Base-by-base conservation (phyloP, 306 rosid genomes). In the Sicyos edulis region DNA sequence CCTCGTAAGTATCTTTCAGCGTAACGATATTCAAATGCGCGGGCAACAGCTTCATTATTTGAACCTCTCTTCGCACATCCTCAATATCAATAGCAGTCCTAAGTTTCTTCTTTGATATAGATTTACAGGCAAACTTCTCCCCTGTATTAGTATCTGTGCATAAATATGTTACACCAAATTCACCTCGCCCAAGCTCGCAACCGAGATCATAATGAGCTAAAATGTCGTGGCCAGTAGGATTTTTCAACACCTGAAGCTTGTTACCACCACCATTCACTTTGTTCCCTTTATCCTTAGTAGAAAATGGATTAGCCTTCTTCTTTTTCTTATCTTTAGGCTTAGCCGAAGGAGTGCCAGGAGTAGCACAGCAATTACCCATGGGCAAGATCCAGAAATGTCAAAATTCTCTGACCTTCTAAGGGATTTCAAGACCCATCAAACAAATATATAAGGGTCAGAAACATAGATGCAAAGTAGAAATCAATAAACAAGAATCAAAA, bases 291-390 rank as follows among this genome's bases (percentile, higher is more conserved):
- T 77, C 79, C 70, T 83, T 61, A 1, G 82, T 56, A 8, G 85
- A 52, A 68, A 83, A 83, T 6, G 78, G 85, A 57, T 80, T 77
- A 24, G 74, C 40, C 53, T 80, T 83, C 67, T 84, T 81, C 70
- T 72, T 83, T 51, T 62, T 17, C 29, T 81, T 85, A 71, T 71
- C 75, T 54, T 80, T 60, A 44, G 70, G 34, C 62, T 54, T 79
- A 47, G 59, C 82, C 26, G 79, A 80, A 29, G 82, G 64, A 29
- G 75, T 45, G n/a, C 82, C 54, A 19, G 84, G 80, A 24, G 47
- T 29, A 70, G 79, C 89, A 72, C 89, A 85, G 24, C 89, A 85
- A 77, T 85, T 85, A 22, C 89, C 89, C 89, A 85, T 83, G 67
- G 56, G 40, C 66, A 77, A 67, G 45, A 59, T 20, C 76, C 75